These are phyloP conservation scores for Elsinoe arachidis DNA, from an alignment of 2,329 filamentous ascomycete species.

Conservation along the genomic window DNA sequence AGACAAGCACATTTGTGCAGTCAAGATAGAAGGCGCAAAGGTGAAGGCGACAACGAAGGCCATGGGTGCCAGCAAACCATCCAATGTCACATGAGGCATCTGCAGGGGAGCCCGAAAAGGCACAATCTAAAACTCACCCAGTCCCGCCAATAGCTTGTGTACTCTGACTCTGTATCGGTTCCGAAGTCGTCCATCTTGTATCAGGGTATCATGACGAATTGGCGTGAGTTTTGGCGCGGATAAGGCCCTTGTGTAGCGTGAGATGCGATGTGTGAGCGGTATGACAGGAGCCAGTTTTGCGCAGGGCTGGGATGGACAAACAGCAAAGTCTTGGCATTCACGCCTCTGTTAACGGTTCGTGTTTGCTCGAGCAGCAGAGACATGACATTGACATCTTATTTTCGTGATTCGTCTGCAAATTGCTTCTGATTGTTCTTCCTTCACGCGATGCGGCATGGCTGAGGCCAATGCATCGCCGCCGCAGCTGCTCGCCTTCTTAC, in stretches of 20 bases:
- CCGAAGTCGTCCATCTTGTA: slow-evolving; percentile 84
- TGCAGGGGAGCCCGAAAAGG: slow-evolving; percentile 6
- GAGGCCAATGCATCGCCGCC: too few species aligned
- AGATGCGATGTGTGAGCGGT: neutral
- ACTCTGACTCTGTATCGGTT: slow-evolving; percentile 96
- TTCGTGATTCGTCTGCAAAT: neutral
- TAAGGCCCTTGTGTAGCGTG: neutral
- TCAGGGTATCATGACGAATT: slow-evolving; percentile 12
- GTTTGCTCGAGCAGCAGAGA: neutral
- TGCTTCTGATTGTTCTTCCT: neutral
- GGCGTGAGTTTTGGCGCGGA: neutral
- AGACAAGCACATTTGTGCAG: neutral
- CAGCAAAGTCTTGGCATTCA: neutral
- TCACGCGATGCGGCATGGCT: neutral
- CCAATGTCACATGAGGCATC: slow-evolving; percentile 7
- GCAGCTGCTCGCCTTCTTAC: too few species aligned
- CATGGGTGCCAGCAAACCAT: slow-evolving; percentile 6
- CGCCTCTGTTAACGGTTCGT: neutral
- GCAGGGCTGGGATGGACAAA: neutral
- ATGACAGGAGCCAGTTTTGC: slow-evolving; percentile 2
- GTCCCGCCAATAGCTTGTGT: slow-evolving; percentile 98
- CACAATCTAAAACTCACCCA: slow-evolving; percentile 61
- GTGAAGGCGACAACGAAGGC: neutral
- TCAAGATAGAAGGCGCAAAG: slow-evolving; percentile 1
- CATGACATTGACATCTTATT: neutral